Conservation (phyloP, 805 yeast species). For the Lachancea cidri region DNA sequence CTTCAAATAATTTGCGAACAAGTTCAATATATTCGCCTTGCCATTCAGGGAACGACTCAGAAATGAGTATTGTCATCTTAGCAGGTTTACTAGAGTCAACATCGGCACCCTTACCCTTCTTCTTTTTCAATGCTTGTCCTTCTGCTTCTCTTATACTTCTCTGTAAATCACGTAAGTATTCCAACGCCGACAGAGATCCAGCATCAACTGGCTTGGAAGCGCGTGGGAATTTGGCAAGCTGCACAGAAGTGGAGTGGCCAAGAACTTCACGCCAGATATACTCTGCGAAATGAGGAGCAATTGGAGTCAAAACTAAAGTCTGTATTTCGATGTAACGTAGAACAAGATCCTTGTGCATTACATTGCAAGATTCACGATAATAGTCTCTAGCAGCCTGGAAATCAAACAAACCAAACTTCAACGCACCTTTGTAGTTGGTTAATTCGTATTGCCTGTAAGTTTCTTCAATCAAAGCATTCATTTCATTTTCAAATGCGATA, state of each 20-base stretch:
- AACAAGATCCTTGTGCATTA: conserved; percentile 81
- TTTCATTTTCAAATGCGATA: conserved; percentile 85
- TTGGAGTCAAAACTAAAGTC: conserved; percentile 77
- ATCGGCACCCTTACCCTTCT: conserved; percentile 77
- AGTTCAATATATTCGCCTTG: conserved; percentile 73
- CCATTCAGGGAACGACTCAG: conserved; percentile 92
- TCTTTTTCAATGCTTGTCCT: conserved; percentile 75
- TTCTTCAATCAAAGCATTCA: conserved; percentile 74
- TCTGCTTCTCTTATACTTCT: conserved; percentile 92
- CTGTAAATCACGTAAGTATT: conserved; percentile 70
- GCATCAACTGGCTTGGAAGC: conserved; percentile 61
- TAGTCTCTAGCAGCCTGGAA: conserved; percentile 93
- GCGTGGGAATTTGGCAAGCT: conserved; percentile 75
- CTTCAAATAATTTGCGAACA: conserved; percentile 70
- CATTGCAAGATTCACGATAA: conserved; percentile 71
- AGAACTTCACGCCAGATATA: conserved; percentile 81
- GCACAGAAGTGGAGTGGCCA: conserved; percentile 60
- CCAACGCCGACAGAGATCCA: conserved; percentile 60
- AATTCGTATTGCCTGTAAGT: conserved; percentile 63
- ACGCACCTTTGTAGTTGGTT: conserved; percentile 82
- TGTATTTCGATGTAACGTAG: conserved; percentile 81
- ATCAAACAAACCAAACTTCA: conserved; percentile 88
- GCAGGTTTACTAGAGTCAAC: conserved; percentile 73
- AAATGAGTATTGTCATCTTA: conserved; percentile 64
- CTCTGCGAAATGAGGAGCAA: conserved; percentile 95